phyloP scores from a whole-genome alignment of 257 asterid species.

The Ligustrum vulgare region DNA sequence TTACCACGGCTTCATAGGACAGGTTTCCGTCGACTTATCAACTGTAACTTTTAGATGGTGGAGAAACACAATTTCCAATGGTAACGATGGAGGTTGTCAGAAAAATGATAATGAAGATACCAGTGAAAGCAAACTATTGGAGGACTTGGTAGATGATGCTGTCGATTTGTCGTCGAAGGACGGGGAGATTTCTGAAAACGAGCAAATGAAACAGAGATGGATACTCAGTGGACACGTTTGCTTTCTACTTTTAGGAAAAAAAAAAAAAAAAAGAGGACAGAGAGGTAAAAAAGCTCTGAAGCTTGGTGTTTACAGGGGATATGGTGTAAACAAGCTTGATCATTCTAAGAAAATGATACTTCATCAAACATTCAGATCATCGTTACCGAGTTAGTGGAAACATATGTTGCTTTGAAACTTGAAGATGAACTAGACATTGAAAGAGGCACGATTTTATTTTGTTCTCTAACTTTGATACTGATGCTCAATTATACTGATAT shows the following conservation, averaged over 20 bases:
- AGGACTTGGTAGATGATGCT: conserved; percentile 3
- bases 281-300: conserved; percentile 52
- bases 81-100: conserved; percentile 15
- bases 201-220: conserved; percentile 18
- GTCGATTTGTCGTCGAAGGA: conserved; percentile 12
- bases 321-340: conserved; percentile 38
- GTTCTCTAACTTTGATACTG: not conserved
- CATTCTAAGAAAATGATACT: conserved; percentile 39
- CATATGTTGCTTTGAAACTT: conserved; percentile 26
- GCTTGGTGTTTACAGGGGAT: conserved; percentile 48
- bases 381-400: conserved; percentile 43
- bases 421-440: conserved; percentile 13
- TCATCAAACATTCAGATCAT: conserved; percentile 62
- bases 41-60: conserved; percentile 64
- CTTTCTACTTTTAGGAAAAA: conserved; percentile 57
- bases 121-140: conserved; percentile 9
- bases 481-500: not conserved
- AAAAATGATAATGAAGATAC: not conserved
- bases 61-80: conserved; percentile 40
- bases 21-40: conserved; percentile 86
- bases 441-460: not conserved
- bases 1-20: too few species aligned
- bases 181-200: conserved; percentile 23
- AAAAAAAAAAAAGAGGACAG: conserved; percentile 50
- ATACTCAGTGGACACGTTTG: conserved; percentile 23